These are phyloP conservation scores for Oryza punctata DNA, from an alignment of 176 grass and related monocot species.

Conservation along the genomic window DNA sequence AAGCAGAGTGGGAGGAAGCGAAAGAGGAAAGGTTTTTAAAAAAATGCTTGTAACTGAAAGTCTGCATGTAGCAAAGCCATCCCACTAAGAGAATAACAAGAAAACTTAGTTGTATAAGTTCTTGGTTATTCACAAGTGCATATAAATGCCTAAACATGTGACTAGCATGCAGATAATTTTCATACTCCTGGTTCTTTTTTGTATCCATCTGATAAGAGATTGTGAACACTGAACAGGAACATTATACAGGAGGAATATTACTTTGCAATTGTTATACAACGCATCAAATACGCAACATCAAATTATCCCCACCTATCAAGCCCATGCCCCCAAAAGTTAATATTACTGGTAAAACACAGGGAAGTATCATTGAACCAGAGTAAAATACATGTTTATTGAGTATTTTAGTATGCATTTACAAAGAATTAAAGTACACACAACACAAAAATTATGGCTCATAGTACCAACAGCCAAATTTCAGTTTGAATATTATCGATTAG, in stretches of 20 bases:
- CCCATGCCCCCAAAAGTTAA: not conserved
- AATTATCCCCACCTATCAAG: constrained; percentile 10
- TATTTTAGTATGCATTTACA: not conserved
- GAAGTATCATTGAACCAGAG: not conserved
- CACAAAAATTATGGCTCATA: constrained; percentile 6
- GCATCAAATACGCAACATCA: not conserved
- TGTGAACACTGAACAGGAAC: not conserved
- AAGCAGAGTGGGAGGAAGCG: not conserved
- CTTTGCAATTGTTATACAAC: not conserved
- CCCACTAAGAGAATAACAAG: not conserved
- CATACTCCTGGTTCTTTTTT: not conserved
- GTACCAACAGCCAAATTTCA: constrained; percentile 8
- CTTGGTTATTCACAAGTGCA: not conserved
- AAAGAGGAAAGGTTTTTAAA: not conserved
- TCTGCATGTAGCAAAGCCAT: not conserved
- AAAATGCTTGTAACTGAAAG: not conserved
- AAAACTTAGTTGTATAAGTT: not conserved
- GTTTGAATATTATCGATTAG: not conserved
- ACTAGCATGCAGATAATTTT: not conserved
- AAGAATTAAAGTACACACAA: not conserved
- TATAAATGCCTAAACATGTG: not conserved
- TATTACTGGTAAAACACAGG: not conserved
- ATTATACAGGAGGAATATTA: not conserved
- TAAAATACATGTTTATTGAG: not conserved
- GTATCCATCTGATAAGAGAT: not conserved